These are phyloP conservation scores for Amylocarpus encephaloides DNA, from an alignment of 2,329 filamentous ascomycete genomes.

Conservation along the genomic window DNA sequence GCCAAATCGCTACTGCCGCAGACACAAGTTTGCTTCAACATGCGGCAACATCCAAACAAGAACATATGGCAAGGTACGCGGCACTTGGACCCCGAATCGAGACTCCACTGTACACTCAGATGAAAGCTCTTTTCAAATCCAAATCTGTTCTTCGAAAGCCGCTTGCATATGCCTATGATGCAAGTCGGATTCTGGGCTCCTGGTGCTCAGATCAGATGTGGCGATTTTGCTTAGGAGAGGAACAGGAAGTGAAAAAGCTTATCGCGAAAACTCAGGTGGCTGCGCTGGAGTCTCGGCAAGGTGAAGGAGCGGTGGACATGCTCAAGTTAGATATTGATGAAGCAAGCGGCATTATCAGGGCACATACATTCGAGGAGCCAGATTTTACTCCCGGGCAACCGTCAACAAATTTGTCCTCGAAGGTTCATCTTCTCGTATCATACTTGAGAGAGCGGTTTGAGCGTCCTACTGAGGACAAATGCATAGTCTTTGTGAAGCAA, in stretches of 20 bases:
- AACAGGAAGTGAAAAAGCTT: conserved; percentile 55
- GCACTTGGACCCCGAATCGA: conserved; percentile 44
- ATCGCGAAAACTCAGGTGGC: conserved; percentile 47
- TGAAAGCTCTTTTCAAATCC: conserved; percentile 45
- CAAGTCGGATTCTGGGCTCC: conserved; percentile 62
- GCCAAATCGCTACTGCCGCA: conserved; percentile 72
- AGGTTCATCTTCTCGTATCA: conserved; percentile 57
- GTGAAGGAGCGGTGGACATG: conserved; percentile 42
- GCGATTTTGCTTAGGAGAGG: conserved; percentile 56
- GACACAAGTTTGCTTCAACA: conserved; percentile 54
- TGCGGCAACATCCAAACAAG: conserved; percentile 53
- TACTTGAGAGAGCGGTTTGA: conserved; percentile 60
- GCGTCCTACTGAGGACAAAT: conserved; percentile 51
- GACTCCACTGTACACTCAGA: conserved; percentile 56
- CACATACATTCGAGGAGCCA: conserved; percentile 40
- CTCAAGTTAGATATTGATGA: conserved; percentile 52
- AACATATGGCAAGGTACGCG: conserved; percentile 49
- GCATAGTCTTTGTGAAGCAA: conserved; percentile 82
- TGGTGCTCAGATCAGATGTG: conserved; percentile 86
- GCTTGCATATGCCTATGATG: conserved; percentile 46
- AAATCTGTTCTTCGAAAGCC: conserved; percentile 38
- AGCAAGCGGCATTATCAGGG: conserved; percentile 49
- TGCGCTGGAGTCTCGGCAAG: conserved; percentile 27
- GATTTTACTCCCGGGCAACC: conserved; percentile 21
- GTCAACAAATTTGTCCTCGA: conserved; percentile 54